Base-by-base conservation (phyloP, 352 stramenopile genomes). In the Thalassiosira livingstoniorum region DNA sequence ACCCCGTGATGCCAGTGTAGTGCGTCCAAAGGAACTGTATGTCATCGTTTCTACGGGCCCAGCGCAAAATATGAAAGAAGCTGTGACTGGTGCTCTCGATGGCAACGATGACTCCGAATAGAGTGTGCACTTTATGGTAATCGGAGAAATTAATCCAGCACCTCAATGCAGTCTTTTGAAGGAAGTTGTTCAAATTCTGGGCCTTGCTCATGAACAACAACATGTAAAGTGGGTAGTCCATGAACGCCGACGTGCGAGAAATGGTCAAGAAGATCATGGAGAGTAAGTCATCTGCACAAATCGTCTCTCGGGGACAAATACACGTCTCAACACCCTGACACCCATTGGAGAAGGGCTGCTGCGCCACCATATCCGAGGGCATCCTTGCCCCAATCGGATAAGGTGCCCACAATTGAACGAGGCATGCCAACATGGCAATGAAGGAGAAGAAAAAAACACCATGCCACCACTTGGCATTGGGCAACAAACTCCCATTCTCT, bases 171-270 rank as follows among this genome's bases (percentile, higher is more conserved):
- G 81, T 88, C 47, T 60, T 66, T 51, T 81, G 81, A 4, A 88
- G 54, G 34, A 68, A 80, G 58, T 88, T 82, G 53, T 88, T 88
- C 15, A 88, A 57, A 60, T 88, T 88, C 39, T 82, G 60, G 0
- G 69, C 73, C 72, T 88, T 88, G 70, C 47, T 85, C 43, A 88
- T 25, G 61, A 88, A 88, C 31, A 88, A 42, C 23, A 81, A 31
- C 74, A 87, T 81, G 69, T 87, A 87, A 4, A 87, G 67, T 25
- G 80, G 80, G 63, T 87, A 87, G 51, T 83, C 75, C 37, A 83
- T 80, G 54, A 53, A 87, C 18, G 75, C 80, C 0, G 75, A 75
- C 18, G 53, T 74, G 29, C 80, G 43, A 7, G 80, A 70, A 54
- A 87, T 71, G 7, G 80, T 83, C 0, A 87, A 34, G 18, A 87